Conservation (phyloP, 441 rosid species). For the Geranium incanum region DNA sequence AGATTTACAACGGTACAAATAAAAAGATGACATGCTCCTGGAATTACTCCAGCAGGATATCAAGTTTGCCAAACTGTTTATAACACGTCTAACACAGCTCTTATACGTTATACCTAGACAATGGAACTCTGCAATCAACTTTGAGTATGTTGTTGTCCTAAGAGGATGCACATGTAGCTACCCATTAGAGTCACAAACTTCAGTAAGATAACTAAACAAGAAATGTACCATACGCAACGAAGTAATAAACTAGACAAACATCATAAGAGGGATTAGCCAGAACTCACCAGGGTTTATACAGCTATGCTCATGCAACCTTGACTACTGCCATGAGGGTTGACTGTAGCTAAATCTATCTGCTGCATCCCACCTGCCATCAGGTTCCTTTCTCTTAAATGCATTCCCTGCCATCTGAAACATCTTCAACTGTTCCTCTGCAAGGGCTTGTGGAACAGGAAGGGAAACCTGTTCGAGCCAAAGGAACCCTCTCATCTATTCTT, state of each 20-base stretch:
- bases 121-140: too few species aligned
- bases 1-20: not conserved
- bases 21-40: not conserved
- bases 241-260: too few species aligned
- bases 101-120: too few species aligned
- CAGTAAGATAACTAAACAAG: too few species aligned
- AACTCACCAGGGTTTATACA: not conserved
- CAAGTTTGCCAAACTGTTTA: not conserved
- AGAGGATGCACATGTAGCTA: not conserved
- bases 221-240: too few species aligned
- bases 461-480: slow-evolving; percentile 27
- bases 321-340: slow-evolving; percentile 39
- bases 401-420: slow-evolving; percentile 25
- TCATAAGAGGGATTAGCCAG: not conserved
- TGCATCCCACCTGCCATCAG: slow-evolving; percentile 42
- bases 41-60: not conserved
- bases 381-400: slow-evolving; percentile 40
- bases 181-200: not conserved
- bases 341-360: slow-evolving; percentile 21
- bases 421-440: slow-evolving; percentile 32
- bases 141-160: not conserved
- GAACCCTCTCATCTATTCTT: slow-evolving; percentile 27
- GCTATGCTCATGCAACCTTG: not conserved
- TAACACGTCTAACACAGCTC: not conserved
- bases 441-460: slow-evolving; percentile 25